phyloP scores from a whole-genome alignment of 108 stramenopile genomes.

The Skeletonema marinoi region DNA sequence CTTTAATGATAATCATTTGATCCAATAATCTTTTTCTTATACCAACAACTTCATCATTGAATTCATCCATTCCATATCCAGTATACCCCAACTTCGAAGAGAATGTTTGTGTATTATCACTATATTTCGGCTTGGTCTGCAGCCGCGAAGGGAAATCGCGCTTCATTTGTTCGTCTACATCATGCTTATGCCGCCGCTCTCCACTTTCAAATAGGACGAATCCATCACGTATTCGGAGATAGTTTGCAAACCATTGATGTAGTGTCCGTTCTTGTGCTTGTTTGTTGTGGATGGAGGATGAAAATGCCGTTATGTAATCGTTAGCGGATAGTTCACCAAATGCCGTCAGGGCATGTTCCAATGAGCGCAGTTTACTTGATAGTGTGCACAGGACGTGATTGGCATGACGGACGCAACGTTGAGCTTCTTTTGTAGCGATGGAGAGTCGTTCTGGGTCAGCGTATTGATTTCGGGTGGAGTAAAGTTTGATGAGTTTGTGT shows the following conservation, averaged over 20 bases:
- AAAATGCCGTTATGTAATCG: slow-evolving; percentile 12
- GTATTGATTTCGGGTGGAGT: neutral
- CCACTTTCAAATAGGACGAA: slow-evolving; percentile 75
- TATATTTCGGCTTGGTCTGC: slow-evolving; percentile 27
- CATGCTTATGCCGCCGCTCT: slow-evolving; percentile 73
- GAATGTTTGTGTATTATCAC: slow-evolving; percentile 71
- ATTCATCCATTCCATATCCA: slow-evolving; percentile 81
- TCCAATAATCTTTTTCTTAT: slow-evolving; percentile 41
- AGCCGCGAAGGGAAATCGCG: slow-evolving; percentile 47
- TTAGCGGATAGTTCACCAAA: slow-evolving; percentile 15
- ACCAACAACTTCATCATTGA: slow-evolving; percentile 68
- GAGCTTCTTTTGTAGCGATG: slow-evolving; percentile 5
- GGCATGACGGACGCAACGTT: slow-evolving; percentile 25
- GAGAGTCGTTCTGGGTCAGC: neutral
- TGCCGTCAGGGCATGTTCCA: slow-evolving; percentile 24
- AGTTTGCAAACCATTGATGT: slow-evolving; percentile 37
- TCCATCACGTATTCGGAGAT: slow-evolving; percentile 74
- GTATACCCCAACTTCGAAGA: slow-evolving; percentile 53
- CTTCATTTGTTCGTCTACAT: slow-evolving; percentile 32
- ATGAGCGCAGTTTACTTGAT: slow-evolving; percentile 23
- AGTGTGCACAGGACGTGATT: slow-evolving; percentile 36
- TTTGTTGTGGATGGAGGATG: neutral
- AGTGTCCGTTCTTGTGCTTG: slow-evolving; percentile 7
- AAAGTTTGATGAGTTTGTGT: slow-evolving; percentile 4
- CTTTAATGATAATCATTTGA: neutral